These are phyloP conservation scores for Geum urbanum DNA, from an alignment of 306 rosid species.

Conservation along the genomic window DNA sequence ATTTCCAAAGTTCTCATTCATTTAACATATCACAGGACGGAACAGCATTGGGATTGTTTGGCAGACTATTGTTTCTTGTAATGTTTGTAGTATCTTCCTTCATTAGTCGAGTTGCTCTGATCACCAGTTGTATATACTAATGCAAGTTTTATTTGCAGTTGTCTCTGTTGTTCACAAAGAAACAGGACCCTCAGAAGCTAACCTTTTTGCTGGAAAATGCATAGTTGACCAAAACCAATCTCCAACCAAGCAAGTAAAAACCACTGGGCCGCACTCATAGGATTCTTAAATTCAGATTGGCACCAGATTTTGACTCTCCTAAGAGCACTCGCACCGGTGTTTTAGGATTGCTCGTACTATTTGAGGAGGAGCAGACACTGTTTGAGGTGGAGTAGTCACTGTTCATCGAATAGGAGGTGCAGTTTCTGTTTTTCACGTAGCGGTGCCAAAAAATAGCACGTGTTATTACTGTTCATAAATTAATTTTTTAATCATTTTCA, in stretches of 20 bases:
- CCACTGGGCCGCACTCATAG: slow-evolving; percentile 51
- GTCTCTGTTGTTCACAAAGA: slow-evolving; percentile 60
- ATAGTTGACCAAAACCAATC: slow-evolving; percentile 53
- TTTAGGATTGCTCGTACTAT: too few relatives aligned
- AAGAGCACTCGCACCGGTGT: too few relatives aligned
- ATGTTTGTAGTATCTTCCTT: background rate
- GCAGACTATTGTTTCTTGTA: background rate
- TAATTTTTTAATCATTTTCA: too few relatives aligned
- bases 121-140: background rate
- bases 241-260: slow-evolving; percentile 57
- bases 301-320: slow-evolving; percentile 42
- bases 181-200: slow-evolving; percentile 63
- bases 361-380: too few relatives aligned
- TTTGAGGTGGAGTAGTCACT: too few relatives aligned
- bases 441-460: too few relatives aligned
- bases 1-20: too few relatives aligned
- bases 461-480: too few relatives aligned
- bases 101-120: background rate
- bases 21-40: background rate
- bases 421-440: too few relatives aligned
- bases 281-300: slow-evolving; percentile 65
- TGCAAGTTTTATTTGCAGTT: slow-evolving; percentile 38
- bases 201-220: slow-evolving; percentile 49
- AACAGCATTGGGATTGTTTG: background rate
- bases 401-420: too few relatives aligned